These are phyloP conservation scores for Trametes sp. DNA, from an alignment of 1,284 basidiomycete species.

Conservation along the genomic window DNA sequence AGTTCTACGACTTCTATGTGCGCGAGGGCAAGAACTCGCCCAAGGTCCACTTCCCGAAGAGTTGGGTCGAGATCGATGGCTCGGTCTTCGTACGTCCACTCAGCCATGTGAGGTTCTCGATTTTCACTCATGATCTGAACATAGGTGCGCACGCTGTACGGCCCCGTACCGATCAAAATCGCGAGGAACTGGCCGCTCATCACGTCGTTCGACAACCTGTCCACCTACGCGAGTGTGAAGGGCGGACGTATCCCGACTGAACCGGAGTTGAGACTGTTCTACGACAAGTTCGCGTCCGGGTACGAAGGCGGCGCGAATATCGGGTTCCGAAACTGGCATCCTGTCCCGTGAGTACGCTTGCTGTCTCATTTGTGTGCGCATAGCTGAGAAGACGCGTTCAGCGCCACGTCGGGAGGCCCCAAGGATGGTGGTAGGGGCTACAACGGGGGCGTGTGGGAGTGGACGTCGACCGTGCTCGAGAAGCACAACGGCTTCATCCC, in stretches of 20 bases:
- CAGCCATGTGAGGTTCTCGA: not conserved
- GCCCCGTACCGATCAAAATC: conserved; percentile 78
- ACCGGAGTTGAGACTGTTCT: conserved; percentile 85
- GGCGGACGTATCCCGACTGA: conserved; percentile 94
- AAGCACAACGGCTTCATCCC: conserved; percentile 79
- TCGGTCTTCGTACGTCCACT: conserved; percentile 53
- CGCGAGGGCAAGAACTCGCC: conserved; percentile 41
- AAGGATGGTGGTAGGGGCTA: conserved; percentile 63
- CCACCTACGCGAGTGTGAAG: conserved; percentile 81
- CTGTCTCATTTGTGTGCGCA: not conserved
- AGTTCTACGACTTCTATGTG: conserved; percentile 70
- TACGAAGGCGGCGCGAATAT: conserved; percentile 82
- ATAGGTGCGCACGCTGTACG: conserved; percentile 87
- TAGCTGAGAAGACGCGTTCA: conserved; percentile 41
- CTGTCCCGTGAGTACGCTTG: conserved; percentile 73
- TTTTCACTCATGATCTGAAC: conserved; percentile 4
- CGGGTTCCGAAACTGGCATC: conserved; percentile 95
- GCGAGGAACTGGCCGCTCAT: conserved; percentile 90
- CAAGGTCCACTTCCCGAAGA: conserved; percentile 63
- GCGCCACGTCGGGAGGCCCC: conserved; percentile 66
- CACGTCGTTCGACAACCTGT: conserved; percentile 82
- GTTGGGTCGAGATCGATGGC: conserved; percentile 67
- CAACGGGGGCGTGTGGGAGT: conserved; percentile 99
- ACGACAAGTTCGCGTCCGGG: conserved; percentile 71
- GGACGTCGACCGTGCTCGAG: conserved; percentile 87